phyloP scores from a whole-genome alignment of 2,329 filamentous ascomycete genomes.

The Fusarium haematococcum region DNA sequence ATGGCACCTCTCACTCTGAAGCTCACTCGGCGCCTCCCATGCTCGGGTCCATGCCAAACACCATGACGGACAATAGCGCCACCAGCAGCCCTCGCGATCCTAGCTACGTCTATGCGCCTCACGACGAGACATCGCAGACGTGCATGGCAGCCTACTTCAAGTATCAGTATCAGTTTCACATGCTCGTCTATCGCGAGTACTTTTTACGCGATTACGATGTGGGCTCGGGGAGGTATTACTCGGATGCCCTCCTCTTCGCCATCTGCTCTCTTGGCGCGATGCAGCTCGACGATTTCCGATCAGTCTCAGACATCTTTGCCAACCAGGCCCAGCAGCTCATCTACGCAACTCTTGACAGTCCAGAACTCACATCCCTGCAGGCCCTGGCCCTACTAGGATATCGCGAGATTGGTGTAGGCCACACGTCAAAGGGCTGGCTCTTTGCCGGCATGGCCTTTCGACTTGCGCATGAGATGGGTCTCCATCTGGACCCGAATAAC shows the following conservation, averaged over 20 bases:
- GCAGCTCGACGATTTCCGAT: slow-evolving; percentile 55
- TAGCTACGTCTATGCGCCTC: slow-evolving; percentile 54
- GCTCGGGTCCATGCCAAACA: slow-evolving; percentile 9
- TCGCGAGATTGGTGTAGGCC: slow-evolving; percentile 59
- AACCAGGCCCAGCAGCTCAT: slow-evolving; percentile 59
- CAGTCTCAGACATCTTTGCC: slow-evolving; percentile 57
- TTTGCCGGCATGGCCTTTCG: slow-evolving; percentile 65
- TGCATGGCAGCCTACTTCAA: slow-evolving; percentile 63
- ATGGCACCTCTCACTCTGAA: slow-evolving; percentile 26
- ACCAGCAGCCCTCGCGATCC: slow-evolving; percentile 36
- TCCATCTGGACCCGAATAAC: slow-evolving; percentile 64
- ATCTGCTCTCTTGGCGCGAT: slow-evolving; percentile 63
- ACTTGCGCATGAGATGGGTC: slow-evolving; percentile 63
- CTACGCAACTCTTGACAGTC: slow-evolving; percentile 57
- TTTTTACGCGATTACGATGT: slow-evolving; percentile 63
- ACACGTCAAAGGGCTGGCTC: slow-evolving; percentile 63
- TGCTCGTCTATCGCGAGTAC: slow-evolving; percentile 63
- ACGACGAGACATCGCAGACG: slow-evolving; percentile 57
- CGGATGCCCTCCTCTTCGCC: slow-evolving; percentile 60
- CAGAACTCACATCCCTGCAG: slow-evolving; percentile 60
- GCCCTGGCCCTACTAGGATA: slow-evolving; percentile 59
- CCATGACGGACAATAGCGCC: slow-evolving; percentile 20
- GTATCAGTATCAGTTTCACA: slow-evolving; percentile 60
- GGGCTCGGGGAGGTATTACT: slow-evolving; percentile 61
- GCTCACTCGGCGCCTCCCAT: slow-evolving; percentile 19